Conservation (phyloP, 2,329 filamentous ascomycete genomes). For the Fusarium albosuccineum region DNA sequence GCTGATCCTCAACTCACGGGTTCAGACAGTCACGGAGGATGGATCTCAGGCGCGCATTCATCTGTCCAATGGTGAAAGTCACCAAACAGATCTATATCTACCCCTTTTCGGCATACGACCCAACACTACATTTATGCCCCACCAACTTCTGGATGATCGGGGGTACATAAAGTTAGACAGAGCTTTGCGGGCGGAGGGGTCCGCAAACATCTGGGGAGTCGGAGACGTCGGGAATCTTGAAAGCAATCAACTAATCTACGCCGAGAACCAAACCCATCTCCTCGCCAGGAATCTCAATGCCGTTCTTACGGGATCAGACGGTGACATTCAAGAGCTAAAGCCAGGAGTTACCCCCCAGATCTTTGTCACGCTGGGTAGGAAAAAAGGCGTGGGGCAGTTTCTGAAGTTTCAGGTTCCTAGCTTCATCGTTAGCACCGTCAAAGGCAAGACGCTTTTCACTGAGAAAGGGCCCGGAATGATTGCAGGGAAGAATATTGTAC, state of each 20-base stretch:
- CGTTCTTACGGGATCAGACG: background rate
- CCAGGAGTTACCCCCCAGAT: background rate
- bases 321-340: background rate
- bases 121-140: background rate
- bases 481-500: background rate
- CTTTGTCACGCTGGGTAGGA: slow-evolving; percentile 7
- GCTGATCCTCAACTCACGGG: background rate
- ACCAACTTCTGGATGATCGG: background rate
- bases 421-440: slow-evolving; percentile 3
- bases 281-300: slow-evolving; percentile 4
- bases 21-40: background rate
- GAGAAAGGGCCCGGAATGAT: slow-evolving; percentile 10
- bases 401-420: background rate
- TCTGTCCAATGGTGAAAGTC: background rate
- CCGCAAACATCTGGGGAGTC: slow-evolving; percentile 6
- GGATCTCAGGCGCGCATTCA: background rate
- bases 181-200: background rate
- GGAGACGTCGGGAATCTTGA: slow-evolving; percentile 8
- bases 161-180: background rate
- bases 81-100: background rate
- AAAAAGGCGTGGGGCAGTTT: slow-evolving; percentile 11
- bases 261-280: slow-evolving; percentile 7
- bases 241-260: slow-evolving; percentile 11
- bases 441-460: slow-evolving; percentile 9
- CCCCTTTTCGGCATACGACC: background rate